Evolutionary conservation across 2,329 filamentous ascomycete genomes (phyloP).

Genomic region (Leptoxyphium fumago): DNA sequence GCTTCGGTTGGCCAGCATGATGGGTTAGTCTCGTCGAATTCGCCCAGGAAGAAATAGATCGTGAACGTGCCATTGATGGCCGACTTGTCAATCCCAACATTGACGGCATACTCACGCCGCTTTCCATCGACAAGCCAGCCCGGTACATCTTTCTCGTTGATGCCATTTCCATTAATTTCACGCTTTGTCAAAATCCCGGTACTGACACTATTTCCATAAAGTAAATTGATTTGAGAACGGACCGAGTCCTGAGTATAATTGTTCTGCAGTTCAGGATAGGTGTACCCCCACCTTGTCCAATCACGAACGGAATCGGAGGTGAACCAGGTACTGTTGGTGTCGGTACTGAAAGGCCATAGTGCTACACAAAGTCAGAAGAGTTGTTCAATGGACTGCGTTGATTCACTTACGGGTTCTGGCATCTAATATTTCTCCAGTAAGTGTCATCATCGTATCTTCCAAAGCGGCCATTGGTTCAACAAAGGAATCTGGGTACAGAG

Average conservation of each 20-base stretch:
- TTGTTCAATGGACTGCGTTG: no score
- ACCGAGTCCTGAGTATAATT: constrained; percentile 28
- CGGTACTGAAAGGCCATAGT: constrained; percentile 52
- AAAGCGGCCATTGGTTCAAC: constrained; percentile 40
- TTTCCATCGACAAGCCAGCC: constrained; percentile 21
- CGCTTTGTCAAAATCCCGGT: background rate
- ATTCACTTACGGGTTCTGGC: constrained; percentile 12
- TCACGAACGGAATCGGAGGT: constrained; percentile 47
- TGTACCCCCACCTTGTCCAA: constrained; percentile 53
- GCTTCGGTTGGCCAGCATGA: constrained; percentile 36
- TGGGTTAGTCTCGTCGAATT: constrained; percentile 28
- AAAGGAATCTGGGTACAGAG: constrained; percentile 53
- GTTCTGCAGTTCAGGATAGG: constrained; percentile 50
- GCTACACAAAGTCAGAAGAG: constrained; percentile 15
- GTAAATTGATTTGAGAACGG: constrained; percentile 40
- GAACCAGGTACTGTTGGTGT: constrained; percentile 48
- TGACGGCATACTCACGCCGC: constrained; percentile 54
- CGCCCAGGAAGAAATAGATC: constrained; percentile 55
- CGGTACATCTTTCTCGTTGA: constrained; percentile 14
- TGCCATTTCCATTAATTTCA: constrained; percentile 5
- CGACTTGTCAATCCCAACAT: constrained; percentile 47
- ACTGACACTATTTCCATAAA: constrained; percentile 39
- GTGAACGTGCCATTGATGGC: constrained; percentile 47
- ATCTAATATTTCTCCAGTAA: constrained; percentile 32
- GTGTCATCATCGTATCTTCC: constrained; percentile 46